Evolutionary conservation across 345 rosid genomes (phyloP).

Genomic region (Noccaea caerulescens): DNA sequence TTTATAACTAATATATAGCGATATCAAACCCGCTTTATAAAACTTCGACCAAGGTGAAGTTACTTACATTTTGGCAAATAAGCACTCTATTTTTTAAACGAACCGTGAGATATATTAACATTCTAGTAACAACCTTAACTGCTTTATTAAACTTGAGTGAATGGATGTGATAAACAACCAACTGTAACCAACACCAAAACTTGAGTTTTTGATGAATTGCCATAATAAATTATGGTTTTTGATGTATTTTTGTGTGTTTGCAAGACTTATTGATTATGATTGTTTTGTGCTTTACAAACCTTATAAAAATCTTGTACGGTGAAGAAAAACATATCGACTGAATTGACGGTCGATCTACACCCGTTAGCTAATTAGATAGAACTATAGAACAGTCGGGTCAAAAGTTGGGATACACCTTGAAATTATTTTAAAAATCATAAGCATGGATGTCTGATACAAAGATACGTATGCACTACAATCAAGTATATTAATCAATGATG

Average conservation of each 20-base stretch:
- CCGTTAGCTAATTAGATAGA: neutral
- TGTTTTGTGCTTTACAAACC: too few relatives aligned
- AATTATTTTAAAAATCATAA: neutral
- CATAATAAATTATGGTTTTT: too few relatives aligned
- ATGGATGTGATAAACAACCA: neutral
- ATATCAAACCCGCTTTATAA: too few relatives aligned
- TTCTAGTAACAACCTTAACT: neutral
- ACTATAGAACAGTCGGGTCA: neutral
- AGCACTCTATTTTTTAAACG: too few relatives aligned
- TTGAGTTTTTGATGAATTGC: too few relatives aligned
- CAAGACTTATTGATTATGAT: too few relatives aligned
- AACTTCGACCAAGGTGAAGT: too few relatives aligned
- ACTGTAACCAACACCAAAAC: neutral
- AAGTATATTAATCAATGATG: slow-evolving; percentile 4
- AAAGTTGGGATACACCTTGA: neutral
- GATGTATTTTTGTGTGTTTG: too few relatives aligned
- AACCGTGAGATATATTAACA: neutral
- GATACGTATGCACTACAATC: neutral
- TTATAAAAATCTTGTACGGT: too few relatives aligned
- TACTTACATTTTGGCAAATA: too few relatives aligned
- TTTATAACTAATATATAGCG: neutral
- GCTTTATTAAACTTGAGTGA: neutral
- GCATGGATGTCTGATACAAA: neutral
- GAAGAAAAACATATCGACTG: too few relatives aligned
- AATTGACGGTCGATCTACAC: neutral